phyloP scores from a whole-genome alignment of 75 land plant species.

The Cryptomeria japonica region DNA sequence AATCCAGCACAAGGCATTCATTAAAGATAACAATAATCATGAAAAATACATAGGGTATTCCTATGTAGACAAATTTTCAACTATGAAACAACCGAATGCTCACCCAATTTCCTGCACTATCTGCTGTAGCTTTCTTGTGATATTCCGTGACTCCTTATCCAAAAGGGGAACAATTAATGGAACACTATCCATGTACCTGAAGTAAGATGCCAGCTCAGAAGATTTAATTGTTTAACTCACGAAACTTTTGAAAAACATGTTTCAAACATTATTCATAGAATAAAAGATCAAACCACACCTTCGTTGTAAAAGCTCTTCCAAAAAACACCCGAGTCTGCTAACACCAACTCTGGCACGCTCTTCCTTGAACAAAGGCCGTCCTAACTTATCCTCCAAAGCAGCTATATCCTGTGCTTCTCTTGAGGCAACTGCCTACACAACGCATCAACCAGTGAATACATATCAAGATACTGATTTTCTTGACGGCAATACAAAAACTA shows the following conservation, averaged over 20 bases:
- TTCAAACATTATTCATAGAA: background rate
- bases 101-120: constrained; percentile 79
- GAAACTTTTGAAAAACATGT: background rate
- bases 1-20: too few species aligned
- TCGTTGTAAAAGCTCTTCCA: constrained; percentile 83
- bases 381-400: constrained; percentile 84
- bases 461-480: background rate
- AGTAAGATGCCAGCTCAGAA: background rate
- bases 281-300: constrained; percentile 40
- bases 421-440: constrained; percentile 63
- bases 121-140: constrained; percentile 72
- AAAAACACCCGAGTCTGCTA: constrained; percentile 75
- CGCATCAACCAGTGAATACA: background rate
- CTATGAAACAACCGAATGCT: background rate
- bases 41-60: background rate
- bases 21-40: background rate
- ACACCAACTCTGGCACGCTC: constrained; percentile 88
- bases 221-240: background rate
- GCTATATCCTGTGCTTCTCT: constrained; percentile 87
- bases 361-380: constrained; percentile 62
- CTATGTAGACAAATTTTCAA: background rate
- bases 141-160: constrained; percentile 81
- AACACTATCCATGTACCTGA: constrained; percentile 93
- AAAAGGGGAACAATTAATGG: constrained; percentile 90
- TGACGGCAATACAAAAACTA: background rate